Base-by-base conservation (phyloP, 441 rosid species). In the Metrosideros polymorpha region DNA sequence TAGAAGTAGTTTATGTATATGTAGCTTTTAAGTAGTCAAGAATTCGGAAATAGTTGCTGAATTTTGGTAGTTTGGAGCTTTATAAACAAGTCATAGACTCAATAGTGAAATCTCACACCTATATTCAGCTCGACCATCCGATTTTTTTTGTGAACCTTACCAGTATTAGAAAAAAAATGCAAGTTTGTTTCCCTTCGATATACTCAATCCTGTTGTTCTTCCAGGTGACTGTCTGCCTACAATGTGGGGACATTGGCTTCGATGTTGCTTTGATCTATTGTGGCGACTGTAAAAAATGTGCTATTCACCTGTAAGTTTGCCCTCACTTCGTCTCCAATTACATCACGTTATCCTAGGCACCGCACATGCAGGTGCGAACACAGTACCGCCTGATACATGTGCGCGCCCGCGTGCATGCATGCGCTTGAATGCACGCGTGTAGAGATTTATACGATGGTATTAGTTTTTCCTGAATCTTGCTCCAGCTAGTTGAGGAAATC, bases 241-340 rank as follows among this genome's bases (percentile, higher is more conserved):
- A 43, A 17, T 96, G 98, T 84, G 98, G 97, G 35, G 93, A 91
- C 61, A 18, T 6, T 57, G 98, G 98, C 56, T 93, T 87, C 53
- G 27, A 75, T 12, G 91, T 77, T 84, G 93, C 94, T 42, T 88
- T 95, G 25, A 86, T 92, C 50, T 85, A 83, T 84, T 94, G 98
- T 66, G 88, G 91, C 1, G 59, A 82, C 54, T 95, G 98, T 86
- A 84, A 91, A 71, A 19, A 84, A 84, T 85, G 29, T 63, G 92
- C 93, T 82, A 39, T 93, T 83, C 98, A 96, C 86, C 90, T 87
- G 96, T 95, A 87, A 90, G 91, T 90, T 61, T 71, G 7, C 79
- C 79, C 47, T 22, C 47, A 71, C 79, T 71, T 71, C 47, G 47
- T 71, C 79, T 71, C 27, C 47, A 35, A 35, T 71, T 71, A 39